These are phyloP conservation scores for Phytophthora melonis DNA, from an alignment of 352 stramenopile species.

Conservation along the genomic window DNA sequence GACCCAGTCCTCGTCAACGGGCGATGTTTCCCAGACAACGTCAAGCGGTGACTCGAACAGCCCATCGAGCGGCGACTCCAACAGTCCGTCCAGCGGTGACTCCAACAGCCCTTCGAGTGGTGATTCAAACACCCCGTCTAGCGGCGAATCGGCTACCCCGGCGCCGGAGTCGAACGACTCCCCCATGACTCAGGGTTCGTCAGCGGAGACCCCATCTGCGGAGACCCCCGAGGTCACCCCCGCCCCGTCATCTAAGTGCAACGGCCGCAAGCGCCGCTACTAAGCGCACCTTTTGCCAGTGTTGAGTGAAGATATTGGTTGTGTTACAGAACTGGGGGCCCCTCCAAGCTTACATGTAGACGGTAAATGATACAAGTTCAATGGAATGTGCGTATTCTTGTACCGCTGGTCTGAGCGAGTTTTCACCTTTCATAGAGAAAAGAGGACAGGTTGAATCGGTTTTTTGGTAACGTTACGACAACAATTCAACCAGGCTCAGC, in stretches of 20 bases:
- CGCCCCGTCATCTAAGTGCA: constrained; percentile 36
- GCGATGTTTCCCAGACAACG: background rate
- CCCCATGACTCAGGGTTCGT: constrained; percentile 15
- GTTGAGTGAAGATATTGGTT: constrained; percentile 29
- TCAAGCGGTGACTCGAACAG: constrained; percentile 3
- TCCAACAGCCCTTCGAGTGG: constrained; percentile 1
- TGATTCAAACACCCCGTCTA: background rate
- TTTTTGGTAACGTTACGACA: no score
- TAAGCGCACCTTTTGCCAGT: constrained; percentile 17
- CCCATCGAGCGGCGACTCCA: constrained; percentile 6
- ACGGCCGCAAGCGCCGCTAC: constrained; percentile 33
- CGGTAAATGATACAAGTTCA: constrained; percentile 35
- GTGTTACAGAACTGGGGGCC: background rate
- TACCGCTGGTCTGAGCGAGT: constrained; percentile 1
- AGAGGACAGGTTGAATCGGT: no score
- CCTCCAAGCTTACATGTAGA: constrained; percentile 18
- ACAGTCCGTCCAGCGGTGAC: background rate
- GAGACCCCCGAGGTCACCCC: constrained; percentile 32
- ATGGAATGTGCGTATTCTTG: constrained; percentile 33
- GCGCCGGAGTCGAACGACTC: constrained; percentile 4
- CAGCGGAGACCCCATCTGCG: constrained; percentile 9
- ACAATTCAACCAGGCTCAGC: no score
- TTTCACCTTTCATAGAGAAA: no score
- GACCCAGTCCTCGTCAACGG: constrained; percentile 1
- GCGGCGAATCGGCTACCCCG: constrained; percentile 18